Evolutionary conservation across 1,284 basidiomycete species (phyloP), one percentile per base, ranked within the genome.

Genomic region (Moesziomyces globuligerus): DNA sequence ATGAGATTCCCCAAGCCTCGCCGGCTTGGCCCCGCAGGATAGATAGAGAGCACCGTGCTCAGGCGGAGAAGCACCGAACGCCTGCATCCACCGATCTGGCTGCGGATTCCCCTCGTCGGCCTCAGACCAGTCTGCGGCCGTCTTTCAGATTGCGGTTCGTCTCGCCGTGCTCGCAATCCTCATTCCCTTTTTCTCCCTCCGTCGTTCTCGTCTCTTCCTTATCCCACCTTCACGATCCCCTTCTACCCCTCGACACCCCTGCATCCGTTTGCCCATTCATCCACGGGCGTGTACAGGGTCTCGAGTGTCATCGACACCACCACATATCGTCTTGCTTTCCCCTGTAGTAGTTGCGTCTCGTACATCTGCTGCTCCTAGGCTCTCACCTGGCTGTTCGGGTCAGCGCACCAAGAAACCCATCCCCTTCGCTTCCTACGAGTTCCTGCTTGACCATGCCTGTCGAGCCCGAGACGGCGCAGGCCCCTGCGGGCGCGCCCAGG

Each of bases 391-490:
- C 43, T 38, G 45, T 17, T 28, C 38, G 20, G 18, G 18, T 37
- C 34, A 42, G 38, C 48, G 20, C 25, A 46, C n/a, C 20, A 7
- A 2, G 28, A 44, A 20, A 44, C 40, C 34, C 7, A 13, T 7
- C 18, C 2, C 2, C 47, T 11, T 26, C 36, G 13, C 11, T 34
- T 37, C 17, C 21, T 34, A 29, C 15, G 23, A 28, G 24, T 28
- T 25, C 49, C 23, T 38, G 8, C 29, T 32, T 28, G 48, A 70
- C 48, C 34, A 73, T 73, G 71, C 43, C 64, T 29, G 28, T 34
- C 48, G 52, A 70, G 56, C 66, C 62, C 41, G 74, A 76, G 62
- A 61, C 58, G 24, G 57, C 71, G n/a, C 59, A 70, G 48, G 71
- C 74, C 37, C 74, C 71, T 2, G 41, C 42, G 34, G 74, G 74